Conservation (phyloP, 163 green algal genomes). For the Coccomyxa subellipsoidea region DNA sequence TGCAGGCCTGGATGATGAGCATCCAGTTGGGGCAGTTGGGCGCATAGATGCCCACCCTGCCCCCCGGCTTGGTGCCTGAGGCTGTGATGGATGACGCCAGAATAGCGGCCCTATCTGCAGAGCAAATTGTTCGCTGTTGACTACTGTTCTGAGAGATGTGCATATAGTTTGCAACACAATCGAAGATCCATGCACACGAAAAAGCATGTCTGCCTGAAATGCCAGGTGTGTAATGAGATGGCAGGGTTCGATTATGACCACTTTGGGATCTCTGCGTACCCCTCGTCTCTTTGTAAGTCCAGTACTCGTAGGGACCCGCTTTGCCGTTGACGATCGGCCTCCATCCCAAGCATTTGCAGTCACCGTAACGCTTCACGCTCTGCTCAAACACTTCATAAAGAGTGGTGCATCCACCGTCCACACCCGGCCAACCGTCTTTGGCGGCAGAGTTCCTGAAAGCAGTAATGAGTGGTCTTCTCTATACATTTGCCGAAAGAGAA, state of each 20-base stretch:
- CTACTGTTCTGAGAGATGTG: no score
- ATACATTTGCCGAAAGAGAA: neutral
- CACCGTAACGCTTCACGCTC: conserved; percentile 31
- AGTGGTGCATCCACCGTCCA: neutral
- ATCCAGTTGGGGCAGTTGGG: conserved; percentile 91
- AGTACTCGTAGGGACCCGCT: conserved; percentile 47
- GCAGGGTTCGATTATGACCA: neutral
- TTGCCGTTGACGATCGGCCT: conserved; percentile 36
- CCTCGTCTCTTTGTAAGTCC: conserved; percentile 48
- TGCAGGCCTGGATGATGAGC: conserved; percentile 88
- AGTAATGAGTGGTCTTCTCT: neutral
- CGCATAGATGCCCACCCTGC: conserved; percentile 74
- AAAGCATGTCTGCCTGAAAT: neutral
- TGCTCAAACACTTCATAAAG: conserved; percentile 11
- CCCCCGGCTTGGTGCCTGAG: conserved; percentile 3
- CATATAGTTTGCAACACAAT: no score
- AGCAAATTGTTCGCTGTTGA: neutral
- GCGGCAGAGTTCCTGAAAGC: neutral
- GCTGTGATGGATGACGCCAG: conserved; percentile 17
- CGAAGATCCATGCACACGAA: neutral
- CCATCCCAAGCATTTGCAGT: conserved; percentile 65
- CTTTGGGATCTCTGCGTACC: neutral
- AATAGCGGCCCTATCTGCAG: conserved; percentile 10
- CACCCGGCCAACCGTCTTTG: conserved; percentile 5
- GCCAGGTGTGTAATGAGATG: neutral